Base-by-base conservation (phyloP, 768 basidiomycete genomes). In the Tylopilus sp. region DNA sequence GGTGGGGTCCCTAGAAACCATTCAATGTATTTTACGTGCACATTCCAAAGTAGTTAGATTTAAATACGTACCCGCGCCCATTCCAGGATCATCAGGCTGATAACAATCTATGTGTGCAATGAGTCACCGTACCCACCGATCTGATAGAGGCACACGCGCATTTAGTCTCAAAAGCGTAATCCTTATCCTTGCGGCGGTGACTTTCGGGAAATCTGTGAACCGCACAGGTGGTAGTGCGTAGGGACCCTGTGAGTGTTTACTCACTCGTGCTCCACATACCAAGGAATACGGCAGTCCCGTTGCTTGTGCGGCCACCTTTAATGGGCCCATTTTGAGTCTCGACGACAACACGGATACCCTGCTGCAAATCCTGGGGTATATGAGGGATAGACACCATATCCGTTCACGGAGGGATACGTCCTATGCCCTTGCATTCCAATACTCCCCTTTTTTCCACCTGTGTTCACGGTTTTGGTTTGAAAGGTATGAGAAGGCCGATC, bases 151-250 rank as follows among this genome's bases (percentile, higher is more conserved):
- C 7, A 15, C 8, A 72, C 79, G 67, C 53, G 80, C 85, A 80
- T 46, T 70, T 70, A 21, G 76, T 72, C 62, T 90, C 88, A 10
- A 63, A 61, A 49, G 83, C 75, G 59, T 84, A 89, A 40, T 82
- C 80, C 62, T 76, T 84, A 15, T 71, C 64, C 41, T 80, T 76
- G 52, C 88, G 90, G 15, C 66, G 71, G 62, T 78, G 82, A 40
- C 69, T 68, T 3, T 69, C 46, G 2, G 86, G 82, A 5, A 90
- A 68, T 89, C 82, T 43, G 81, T 69, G 57, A 88, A 90, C 21
- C 86, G 75, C 15, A 61, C 67, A 0, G 86, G 85, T 23, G 85
- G 79, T 13, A 85, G 64, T 2, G 83, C 87, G 61, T 85, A 91
- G 5, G 87, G 86, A 47, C 90, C 36, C 8, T 91, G n/a, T 36